Percentiles rank a stretch among this genome's conserved stretches.
Evolutionary conservation across 2,329 filamentous ascomycete species (phyloP).

Genomic region (Passalora sequoiae): DNA sequence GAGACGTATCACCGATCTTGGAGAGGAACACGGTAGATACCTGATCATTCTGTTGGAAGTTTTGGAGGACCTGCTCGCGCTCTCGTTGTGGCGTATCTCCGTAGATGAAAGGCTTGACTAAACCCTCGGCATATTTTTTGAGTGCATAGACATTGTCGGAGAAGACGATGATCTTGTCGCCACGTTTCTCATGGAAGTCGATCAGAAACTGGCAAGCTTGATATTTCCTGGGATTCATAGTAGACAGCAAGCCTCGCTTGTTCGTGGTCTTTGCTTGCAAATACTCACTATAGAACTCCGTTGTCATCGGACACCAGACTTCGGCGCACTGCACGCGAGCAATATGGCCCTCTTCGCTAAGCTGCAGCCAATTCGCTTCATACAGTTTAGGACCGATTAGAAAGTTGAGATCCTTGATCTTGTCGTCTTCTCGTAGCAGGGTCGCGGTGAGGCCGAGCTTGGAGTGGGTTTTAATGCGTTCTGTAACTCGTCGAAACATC

Average conservation of each 20-base stretch:
- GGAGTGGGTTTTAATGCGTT: conserved; percentile 86
- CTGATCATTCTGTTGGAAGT: conserved; percentile 87
- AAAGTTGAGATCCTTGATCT: conserved; percentile 96
- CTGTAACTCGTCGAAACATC: conserved; percentile 92
- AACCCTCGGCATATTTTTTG: conserved; percentile 74
- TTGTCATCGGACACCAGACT: conserved; percentile 99
- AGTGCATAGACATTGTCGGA: conserved; percentile 95
- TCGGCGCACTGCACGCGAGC: conserved; percentile 96
- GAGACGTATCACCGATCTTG: conserved; percentile 97
- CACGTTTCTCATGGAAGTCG: conserved; percentile 88
- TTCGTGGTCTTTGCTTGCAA: conserved; percentile 60
- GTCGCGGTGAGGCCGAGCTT: conserved; percentile 94
- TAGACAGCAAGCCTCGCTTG: conserved; percentile 69
- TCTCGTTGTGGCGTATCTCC: conserved; percentile 82
- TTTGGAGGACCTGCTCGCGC: conserved; percentile 79
- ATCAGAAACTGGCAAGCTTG: conserved; percentile 98
- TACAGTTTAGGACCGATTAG: conserved; percentile 95
- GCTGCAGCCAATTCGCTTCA: conserved; percentile 98
- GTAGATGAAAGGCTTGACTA: conserved; percentile 85
- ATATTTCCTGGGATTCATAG: conserved; percentile 97
- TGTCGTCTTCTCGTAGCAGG: conserved; percentile 91
- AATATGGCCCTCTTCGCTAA: conserved; percentile 94
- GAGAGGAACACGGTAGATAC: conserved; percentile 93
- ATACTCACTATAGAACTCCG: conserved; percentile 96
- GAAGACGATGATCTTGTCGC: conserved; percentile 97